Evolutionary conservation across 2,329 filamentous ascomycete species (phyloP), one percentile per base, ranked within the genome.

Genomic region (Emmonsiellopsis sp.): DNA sequence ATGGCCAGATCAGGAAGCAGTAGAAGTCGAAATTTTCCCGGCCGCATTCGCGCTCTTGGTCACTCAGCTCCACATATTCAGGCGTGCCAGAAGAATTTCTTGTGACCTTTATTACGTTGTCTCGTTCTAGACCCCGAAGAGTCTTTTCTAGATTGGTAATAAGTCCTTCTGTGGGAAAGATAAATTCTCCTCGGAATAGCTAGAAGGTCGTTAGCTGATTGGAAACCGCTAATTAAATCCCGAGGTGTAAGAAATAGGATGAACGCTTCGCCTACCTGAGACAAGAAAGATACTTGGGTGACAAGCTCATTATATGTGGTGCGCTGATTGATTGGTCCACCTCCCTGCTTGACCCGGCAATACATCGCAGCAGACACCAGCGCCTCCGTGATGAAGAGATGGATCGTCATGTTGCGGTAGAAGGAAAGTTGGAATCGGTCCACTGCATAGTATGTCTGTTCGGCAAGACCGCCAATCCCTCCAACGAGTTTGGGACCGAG

Each of bases 341-440:
- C 92, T 13, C 93, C 93, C 57, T 84, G 83, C 70, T 98, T 98
- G 52, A 97, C 87, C 44, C 83, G 82, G 0, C 85, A 93, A 69
- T 98, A 98, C 78, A 98, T 85, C 31, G 87, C 87, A 4, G 85
- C 89, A 57, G 89, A 93, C 20, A 97, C 89, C 4, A 98, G 77
- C 0, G 92, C 87, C 67, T 97, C 91, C 2, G 89, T 86, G 54
- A 98, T 93, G 69, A 98, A 98, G 5, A 98, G 80, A 67, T 98
- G 93, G 57, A 98, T 98, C 0, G 92, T 96, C 93, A 97, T 97
- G 70, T 98, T 98, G 51, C 93, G 85, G 72, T 98, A 98, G 70
- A 98, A 98, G 0, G 90, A 95, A 8, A 98, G 80, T 67, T 98
- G 93, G 75, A 98, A 98, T 51, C 90, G 82, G 68, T 98, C 93